Base-by-base conservation (phyloP, 495 filamentous ascomycete genomes). In the Podospora didyma region DNA sequence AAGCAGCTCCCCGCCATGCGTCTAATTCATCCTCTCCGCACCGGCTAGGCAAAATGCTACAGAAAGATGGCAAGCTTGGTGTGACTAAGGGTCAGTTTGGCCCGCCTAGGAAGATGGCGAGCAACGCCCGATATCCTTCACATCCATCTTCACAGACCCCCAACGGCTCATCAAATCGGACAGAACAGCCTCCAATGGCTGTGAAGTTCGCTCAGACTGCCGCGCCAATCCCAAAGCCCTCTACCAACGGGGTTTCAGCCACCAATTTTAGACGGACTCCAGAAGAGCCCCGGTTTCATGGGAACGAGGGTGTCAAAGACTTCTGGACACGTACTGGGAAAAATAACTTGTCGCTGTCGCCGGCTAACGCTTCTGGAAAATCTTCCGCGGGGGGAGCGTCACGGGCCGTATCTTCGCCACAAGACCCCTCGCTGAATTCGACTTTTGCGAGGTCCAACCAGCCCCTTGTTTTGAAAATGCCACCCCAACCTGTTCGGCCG, bases 71-170 rank as follows among this genome's bases (percentile, higher is more conserved):
- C 7, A 42, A 16, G 20, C 42, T 42, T 23, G 37, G 31, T 19
- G 9, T 41, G n/a, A n/a, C n/a, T 9, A 31, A 9, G 26, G 26
- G 26, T 9, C 19, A 54, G 45, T 34, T 9, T 34, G n/a, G 12
- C 7, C 48, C 51, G 9, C 26, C 46, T 16, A 55, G 53, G 28
- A 55, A 55, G 48, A 55, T 55, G 53, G 53, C 53, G 11, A 26
- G 6, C 21, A 9, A 54, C 6, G 26, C 26, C 26, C 4, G 9
- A 4, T 37, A 23, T 26, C 19, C 14, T 34, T 4, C 48, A 34
- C 1, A 10, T 7, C 19, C 16, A 7, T 26, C 48, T 28, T 14
- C 19, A 20, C 19, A 16, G 16, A 26, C 11, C 12, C n/a, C 10
- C 11, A 23, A 10, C n/a, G 20, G 24, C 31, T 10, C 22, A n/a